phyloP scores from a whole-genome alignment of 2,329 filamentous ascomycete genomes.

The Pseudopyrenochaeta lycopersici region DNA sequence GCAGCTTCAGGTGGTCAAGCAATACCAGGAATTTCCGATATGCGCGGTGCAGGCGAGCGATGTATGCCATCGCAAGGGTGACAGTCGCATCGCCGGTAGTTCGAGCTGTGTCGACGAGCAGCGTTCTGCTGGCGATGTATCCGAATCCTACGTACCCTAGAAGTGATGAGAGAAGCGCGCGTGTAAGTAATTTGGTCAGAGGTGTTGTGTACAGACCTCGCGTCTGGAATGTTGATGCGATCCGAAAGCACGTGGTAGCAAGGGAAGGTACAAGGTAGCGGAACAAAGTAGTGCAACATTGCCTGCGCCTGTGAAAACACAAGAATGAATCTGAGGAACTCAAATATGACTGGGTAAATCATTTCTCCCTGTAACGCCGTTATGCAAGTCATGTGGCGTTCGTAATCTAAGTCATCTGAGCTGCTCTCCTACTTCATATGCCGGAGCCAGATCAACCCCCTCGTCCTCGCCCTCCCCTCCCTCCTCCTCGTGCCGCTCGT shows the following conservation, averaged over 20 bases:
- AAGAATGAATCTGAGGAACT: background rate
- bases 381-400: background rate
- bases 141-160: background rate
- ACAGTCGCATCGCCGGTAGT: conserved; percentile 7
- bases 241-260: conserved; percentile 3
- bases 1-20: conserved; percentile 9
- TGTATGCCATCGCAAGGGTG: conserved; percentile 13
- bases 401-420: background rate
- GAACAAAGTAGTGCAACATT: conserved; percentile 5
- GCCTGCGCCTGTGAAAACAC: background rate
- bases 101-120: background rate
- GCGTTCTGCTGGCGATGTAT: background rate
- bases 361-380: background rate
- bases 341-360: background rate
- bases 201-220: background rate
- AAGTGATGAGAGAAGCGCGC: background rate
- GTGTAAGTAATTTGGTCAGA: background rate
- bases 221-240: conserved; percentile 3
- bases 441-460: background rate
- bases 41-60: conserved; percentile 12
- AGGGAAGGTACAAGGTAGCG: conserved; percentile 2
- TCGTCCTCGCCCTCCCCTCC: conserved; percentile 24
- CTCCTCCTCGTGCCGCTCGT: conserved; percentile 29
- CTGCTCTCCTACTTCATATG: background rate
- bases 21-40: conserved; percentile 1